These are phyloP conservation scores for Hyphopichia khmerensis DNA, from an alignment of 1,139 yeast species.

Conservation along the genomic window DNA sequence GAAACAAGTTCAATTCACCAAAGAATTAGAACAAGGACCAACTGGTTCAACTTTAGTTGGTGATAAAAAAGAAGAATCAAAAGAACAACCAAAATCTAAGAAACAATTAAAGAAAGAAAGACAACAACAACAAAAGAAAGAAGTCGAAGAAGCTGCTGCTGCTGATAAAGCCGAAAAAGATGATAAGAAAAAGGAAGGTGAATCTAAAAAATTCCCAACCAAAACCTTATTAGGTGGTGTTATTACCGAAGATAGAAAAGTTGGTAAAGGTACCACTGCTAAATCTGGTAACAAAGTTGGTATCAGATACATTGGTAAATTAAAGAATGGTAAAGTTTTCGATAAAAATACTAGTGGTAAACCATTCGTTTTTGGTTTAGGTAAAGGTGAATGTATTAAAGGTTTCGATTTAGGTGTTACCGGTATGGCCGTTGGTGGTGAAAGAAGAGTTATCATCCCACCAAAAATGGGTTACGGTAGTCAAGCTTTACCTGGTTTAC, in stretches of 20 bases:
- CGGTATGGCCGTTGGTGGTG: slow-evolving; percentile 99
- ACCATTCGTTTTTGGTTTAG: slow-evolving; percentile 88
- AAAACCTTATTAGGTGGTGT: slow-evolving; percentile 92
- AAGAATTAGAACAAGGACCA: slow-evolving; percentile 93
- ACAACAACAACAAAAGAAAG: slow-evolving; percentile 10
- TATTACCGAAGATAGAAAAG: slow-evolving; percentile 84
- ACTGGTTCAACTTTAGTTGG: slow-evolving; percentile 49
- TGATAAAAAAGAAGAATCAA: slow-evolving; percentile 26
- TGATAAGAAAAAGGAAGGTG: slow-evolving; percentile 19
- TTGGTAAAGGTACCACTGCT: slow-evolving; percentile 85
- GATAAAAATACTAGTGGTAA: slow-evolving; percentile 97
- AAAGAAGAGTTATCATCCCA: slow-evolving; percentile 96
- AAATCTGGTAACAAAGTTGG: slow-evolving; percentile 90
- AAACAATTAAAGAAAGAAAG: slow-evolving; percentile 17
- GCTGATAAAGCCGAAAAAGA: slow-evolving; percentile 22
- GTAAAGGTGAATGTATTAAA: slow-evolving; percentile 97
- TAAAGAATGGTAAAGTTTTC: slow-evolving; percentile 92
- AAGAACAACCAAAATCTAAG: slow-evolving; percentile 15
- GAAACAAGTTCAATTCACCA: slow-evolving; percentile 83
- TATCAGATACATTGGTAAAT: slow-evolving; percentile 96
- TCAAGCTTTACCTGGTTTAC: slow-evolving; percentile 92
- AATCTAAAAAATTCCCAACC: slow-evolving; percentile 51
- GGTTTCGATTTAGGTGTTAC: slow-evolving; percentile 99
- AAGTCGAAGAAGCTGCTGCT: slow-evolving; percentile 11
- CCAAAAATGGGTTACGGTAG: slow-evolving; percentile 96